These are phyloP conservation scores for Papiliotrema terrestris DNA, from an alignment of 1,284 basidiomycete genomes.

Conservation along the genomic window DNA sequence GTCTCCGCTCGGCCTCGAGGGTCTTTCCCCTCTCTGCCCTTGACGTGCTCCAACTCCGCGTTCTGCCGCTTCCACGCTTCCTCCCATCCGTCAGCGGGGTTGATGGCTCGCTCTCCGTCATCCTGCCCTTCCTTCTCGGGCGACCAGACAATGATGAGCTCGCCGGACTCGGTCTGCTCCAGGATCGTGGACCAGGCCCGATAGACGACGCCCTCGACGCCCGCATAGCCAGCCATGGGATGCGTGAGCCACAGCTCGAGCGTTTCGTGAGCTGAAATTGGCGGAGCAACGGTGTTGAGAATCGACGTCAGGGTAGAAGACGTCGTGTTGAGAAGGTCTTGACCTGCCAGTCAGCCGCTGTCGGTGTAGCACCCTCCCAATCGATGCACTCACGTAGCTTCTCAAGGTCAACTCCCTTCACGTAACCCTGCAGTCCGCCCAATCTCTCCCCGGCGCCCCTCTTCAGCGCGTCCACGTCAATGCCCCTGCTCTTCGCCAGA, in stretches of 20 bases:
- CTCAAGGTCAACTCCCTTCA: slow-evolving; percentile 76
- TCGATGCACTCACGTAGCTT: slow-evolving; percentile 59
- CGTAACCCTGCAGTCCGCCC: slow-evolving; percentile 48
- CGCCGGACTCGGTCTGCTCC: slow-evolving; percentile 90
- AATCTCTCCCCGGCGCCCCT: slow-evolving; percentile 49
- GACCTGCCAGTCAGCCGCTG: slow-evolving; percentile 54
- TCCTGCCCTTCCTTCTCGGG: slow-evolving; percentile 47
- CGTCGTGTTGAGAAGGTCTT: slow-evolving; percentile 80
- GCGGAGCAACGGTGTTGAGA: slow-evolving; percentile 93
- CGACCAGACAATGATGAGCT: slow-evolving; percentile 80
- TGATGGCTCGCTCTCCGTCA: slow-evolving; percentile 53
- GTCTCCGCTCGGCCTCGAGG: slow-evolving; percentile 26
- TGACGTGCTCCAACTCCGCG: slow-evolving; percentile 34
- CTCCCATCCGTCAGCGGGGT: slow-evolving; percentile 77
- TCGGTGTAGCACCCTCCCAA: background rate
- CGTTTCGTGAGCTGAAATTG: slow-evolving; percentile 96
- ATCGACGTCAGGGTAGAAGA: slow-evolving; percentile 83
- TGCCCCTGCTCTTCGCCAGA: slow-evolving; percentile 57
- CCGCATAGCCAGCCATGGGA: slow-evolving; percentile 95
- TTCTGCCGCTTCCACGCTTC: slow-evolving; percentile 76
- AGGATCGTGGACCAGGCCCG: slow-evolving; percentile 69
- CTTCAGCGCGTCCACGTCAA: slow-evolving; percentile 79
- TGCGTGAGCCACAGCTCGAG: slow-evolving; percentile 93
- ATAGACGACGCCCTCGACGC: slow-evolving; percentile 93
- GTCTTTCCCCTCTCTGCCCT: slow-evolving; percentile 33